phyloP scores from a whole-genome alignment of 768 basidiomycete species.

The Suillus spraguei region DNA sequence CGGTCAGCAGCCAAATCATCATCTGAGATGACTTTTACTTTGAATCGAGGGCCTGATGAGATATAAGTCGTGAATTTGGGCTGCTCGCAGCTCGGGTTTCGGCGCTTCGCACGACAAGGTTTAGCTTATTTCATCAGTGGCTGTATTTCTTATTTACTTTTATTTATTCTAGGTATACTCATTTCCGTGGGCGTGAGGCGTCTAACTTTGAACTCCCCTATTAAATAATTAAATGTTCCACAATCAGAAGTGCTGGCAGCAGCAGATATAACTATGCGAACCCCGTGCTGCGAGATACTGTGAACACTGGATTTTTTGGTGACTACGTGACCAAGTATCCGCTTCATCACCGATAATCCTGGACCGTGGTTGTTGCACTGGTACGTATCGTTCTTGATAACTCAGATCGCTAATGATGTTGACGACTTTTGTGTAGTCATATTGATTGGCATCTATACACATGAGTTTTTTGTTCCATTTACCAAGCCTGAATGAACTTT shows the following conservation, averaged over 20 bases:
- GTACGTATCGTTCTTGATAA: background rate
- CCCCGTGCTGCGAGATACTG: background rate
- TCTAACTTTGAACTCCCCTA: no score
- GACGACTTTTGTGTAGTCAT: background rate
- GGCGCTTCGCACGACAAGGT: no score
- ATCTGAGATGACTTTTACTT: no score
- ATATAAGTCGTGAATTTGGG: no score
- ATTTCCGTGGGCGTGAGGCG: no score
- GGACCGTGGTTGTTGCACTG: slow-evolving; percentile 4
- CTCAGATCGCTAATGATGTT: background rate
- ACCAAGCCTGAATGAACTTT: background rate
- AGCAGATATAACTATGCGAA: background rate
- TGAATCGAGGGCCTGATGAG: no score
- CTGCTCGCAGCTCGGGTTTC: no score
- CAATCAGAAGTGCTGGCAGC: background rate
- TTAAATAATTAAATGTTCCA: no score
- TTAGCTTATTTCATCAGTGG: no score
- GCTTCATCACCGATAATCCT: slow-evolving; percentile 4
- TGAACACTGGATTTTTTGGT: background rate
- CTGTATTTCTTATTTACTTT: no score
- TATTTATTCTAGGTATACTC: no score
- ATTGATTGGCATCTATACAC: background rate
- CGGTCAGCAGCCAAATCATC: no score
- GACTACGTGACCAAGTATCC: slow-evolving; percentile 2
- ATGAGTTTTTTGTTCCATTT: background rate